Evolutionary conservation across 2,329 filamentous ascomycete genomes (phyloP).

Genomic region (Dactylella cylindrospora): DNA sequence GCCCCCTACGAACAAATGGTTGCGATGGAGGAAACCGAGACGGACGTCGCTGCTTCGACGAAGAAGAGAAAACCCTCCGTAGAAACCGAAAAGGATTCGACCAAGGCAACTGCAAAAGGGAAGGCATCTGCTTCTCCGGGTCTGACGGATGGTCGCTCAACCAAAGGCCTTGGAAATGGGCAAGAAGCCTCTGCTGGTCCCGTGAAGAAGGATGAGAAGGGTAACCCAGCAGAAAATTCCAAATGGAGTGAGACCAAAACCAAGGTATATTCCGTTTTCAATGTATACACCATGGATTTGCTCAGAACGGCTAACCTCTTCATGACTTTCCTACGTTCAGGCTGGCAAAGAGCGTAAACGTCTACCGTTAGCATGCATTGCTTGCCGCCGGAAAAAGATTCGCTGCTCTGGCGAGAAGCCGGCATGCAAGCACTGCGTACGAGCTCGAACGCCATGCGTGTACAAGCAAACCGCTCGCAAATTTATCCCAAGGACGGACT

Average conservation of each 20-base stretch:
- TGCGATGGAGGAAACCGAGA: no score
- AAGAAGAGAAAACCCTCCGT: no score
- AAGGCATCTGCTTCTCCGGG: no score
- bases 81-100: no score
- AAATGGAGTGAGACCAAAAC: conserved; percentile 83
- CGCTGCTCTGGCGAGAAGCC: conserved; percentile 97
- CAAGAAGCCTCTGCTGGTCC: no score
- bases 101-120: no score
- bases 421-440: conserved; percentile 91
- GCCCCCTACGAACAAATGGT: no score
- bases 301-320: conserved; percentile 22
- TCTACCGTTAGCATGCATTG: conserved; percentile 89
- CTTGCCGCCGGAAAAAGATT: conserved; percentile 95
- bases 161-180: no score
- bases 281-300: neutral
- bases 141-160: no score
- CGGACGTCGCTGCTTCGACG: no score
- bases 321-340: conserved; percentile 23
- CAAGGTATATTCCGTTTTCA: conserved; percentile 56
- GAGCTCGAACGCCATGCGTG: conserved; percentile 90
- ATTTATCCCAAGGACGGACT: conserved; percentile 89
- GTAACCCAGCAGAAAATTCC: conserved; percentile 62
- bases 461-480: conserved; percentile 97
- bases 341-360: conserved; percentile 95
- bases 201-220: conserved; percentile 53